Percentiles rank a stretch among this genome's conserved stretches.
These are phyloP conservation scores for Plasmodium inui DNA, from an alignment of 169 alveolate species.

Conservation along the genomic window DNA sequence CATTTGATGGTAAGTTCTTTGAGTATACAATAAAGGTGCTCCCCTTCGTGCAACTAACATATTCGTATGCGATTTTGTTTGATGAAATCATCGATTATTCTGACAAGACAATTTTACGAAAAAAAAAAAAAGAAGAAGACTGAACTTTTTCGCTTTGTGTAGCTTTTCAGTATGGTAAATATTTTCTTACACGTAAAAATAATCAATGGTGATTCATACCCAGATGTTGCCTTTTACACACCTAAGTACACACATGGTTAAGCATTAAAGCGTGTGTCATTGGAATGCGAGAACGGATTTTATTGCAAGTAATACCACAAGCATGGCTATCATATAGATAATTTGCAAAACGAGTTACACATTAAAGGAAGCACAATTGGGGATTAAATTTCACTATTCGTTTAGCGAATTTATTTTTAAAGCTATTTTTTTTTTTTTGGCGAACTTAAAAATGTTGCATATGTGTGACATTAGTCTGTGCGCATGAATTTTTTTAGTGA, in stretches of 20 bases:
- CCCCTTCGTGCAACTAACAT: slow-evolving; percentile 44
- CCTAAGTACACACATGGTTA: neutral
- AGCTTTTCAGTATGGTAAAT: neutral
- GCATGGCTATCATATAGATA: neutral
- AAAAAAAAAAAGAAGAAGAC: neutral
- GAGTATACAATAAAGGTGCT: slow-evolving; percentile 48
- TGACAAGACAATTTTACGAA: neutral
- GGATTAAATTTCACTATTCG: neutral
- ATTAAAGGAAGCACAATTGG: neutral
- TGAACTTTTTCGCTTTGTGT: neutral
- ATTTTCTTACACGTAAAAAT: neutral
- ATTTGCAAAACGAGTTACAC: neutral
- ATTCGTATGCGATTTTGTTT: slow-evolving; percentile 27
- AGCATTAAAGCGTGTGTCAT: neutral
- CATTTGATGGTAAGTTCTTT: slow-evolving; percentile 12
- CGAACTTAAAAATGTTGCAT: neutral
- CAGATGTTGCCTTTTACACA: neutral
- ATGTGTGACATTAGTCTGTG: neutral
- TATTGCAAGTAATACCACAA: neutral
- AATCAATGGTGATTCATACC: neutral
- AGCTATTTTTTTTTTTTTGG: neutral
- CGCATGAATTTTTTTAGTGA: neutral
- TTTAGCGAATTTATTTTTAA: slow-evolving; percentile 5
- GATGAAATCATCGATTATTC: slow-evolving; percentile 13
- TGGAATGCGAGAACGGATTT: neutral